phyloP scores from a whole-genome alignment of 1,139 yeast species.

The Taphrina communis region DNA sequence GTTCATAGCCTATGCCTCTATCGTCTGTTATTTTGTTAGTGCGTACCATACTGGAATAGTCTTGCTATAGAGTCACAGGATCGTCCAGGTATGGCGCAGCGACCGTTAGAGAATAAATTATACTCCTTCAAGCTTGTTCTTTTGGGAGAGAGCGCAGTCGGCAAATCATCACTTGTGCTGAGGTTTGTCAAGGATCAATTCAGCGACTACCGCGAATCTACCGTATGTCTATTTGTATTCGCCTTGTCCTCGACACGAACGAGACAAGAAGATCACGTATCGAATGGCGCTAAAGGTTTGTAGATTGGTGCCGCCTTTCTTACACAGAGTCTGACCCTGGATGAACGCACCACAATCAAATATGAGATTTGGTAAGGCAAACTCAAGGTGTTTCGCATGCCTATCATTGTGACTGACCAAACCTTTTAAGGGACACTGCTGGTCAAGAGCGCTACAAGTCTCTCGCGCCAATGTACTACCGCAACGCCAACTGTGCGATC shows the following conservation, averaged over 20 bases:
- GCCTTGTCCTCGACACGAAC: background rate
- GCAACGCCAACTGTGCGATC: conserved; percentile 86
- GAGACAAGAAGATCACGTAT: background rate
- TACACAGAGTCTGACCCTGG: conserved; percentile 80
- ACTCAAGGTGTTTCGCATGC: no score
- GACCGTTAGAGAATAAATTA: conserved; percentile 50
- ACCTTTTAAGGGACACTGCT: conserved; percentile 76
- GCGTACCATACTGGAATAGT: no score
- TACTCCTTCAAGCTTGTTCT: conserved; percentile 84
- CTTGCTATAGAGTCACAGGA: background rate
- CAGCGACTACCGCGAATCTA: conserved; percentile 91
- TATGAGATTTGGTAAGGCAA: conserved; percentile 56
- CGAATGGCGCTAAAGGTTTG: conserved; percentile 56
- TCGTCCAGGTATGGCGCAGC: conserved; percentile 22
- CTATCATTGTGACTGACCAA: background rate
- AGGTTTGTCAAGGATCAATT: conserved; percentile 93
- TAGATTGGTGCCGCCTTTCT: conserved; percentile 74
- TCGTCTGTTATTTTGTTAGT: no score
- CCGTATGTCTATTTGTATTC: conserved; percentile 56
- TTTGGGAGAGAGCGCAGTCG: conserved; percentile 95
- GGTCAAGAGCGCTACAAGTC: conserved; percentile 92
- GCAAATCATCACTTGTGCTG: conserved; percentile 79
- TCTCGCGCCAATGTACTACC: conserved; percentile 87
- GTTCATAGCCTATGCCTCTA: no score
- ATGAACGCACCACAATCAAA: conserved; percentile 59